Base-by-base conservation (phyloP, 202 grass and related monocot species). In the Eragrostis tef region DNA sequence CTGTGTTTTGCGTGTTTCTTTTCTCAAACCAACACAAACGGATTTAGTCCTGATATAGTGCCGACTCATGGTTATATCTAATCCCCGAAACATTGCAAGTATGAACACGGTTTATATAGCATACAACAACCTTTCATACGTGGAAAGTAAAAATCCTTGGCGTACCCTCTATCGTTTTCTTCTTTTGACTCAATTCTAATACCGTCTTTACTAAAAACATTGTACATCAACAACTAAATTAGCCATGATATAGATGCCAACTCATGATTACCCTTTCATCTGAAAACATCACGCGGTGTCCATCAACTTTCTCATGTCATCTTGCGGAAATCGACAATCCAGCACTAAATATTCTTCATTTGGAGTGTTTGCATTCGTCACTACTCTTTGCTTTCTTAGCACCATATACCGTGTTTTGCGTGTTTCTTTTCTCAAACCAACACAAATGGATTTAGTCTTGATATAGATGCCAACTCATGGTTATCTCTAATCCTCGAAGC, bases 31-130 rank as follows among this genome's bases (percentile, higher is more conserved):
- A 34, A 21, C 22, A 39, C 2, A 6, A 7, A 19, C 6, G 0
- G 19, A 20, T 10, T 5, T 16, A 10, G 1, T 26, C 2, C 7
- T 21, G 11, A 19, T 41, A 21, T 41, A 52, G n/a, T 58, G 27
- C 6, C 3, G 24, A 24, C 20, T 53, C 29, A 31, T 31, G 29
- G 29, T 31, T 31, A 31, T 31, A 3, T 36, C 20, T 21, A 41
- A 25, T 69, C 36, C 21, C 22, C 14, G 0, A 79, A 68, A 5
- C 4, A 54, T 26, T 56, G 2, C 41, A 54, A n/a, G 42, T 25
- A 9, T 0, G 3, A 36, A 39, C 7, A 53, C 0, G 3, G 11
- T 0, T 0, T 15, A 24, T 5, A n/a, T 36, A 4, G n/a, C 7
- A 2, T 26, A 7, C 8, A 1, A 6, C 20, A 39, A 13, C 8